Evolutionary conservation across 176 grass and related monocot species (phyloP), one percentile per base, ranked within the genome.

Genomic region (Luzula sylvatica): DNA sequence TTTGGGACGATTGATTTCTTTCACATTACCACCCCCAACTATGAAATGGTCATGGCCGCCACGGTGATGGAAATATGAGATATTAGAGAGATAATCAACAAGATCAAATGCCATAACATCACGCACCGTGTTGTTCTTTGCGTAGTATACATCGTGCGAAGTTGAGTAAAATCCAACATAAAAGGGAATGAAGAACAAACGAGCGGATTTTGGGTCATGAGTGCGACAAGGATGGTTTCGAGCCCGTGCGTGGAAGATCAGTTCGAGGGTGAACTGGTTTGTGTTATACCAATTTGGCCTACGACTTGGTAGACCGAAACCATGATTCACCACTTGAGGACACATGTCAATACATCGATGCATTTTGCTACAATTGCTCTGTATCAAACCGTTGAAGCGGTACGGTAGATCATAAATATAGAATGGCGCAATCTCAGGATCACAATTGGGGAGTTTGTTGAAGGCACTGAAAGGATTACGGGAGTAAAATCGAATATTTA

Each of bases 231-330:
- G 73, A 38, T 76, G 73, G 46, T 52, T 49, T 28, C 50, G 35
- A 4, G 65, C 73, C 17, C 73, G 73, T 41, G 65, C 56, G 24
- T 69, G 65, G 47, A 76, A 76, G 32, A 76, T 11, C 65, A 76
- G 43, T 26, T 68, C 73, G 13, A n/a, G n/a, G n/a, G n/a, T n/a
- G n/a, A n/a, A 58, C 44, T 67, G 72, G 28, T 61, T 40, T 12
- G 72, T 75, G 40, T 46, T 41, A 38, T 63, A 69, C 73, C 73
- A 76, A 39, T 29, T 23, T 6, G 47, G 38, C 19, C 38, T 30
- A 21, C 27, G 29, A 23, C 68, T 12, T 3, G 49, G 73, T 24
- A 30, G 55, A 39, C 65, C 65, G 15, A 69, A 44, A 23, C 73
- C 65, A 4, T 49, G 20, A 38, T 63, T 56, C 24, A 49, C 65